Evolutionary conservation across 192 early-diverging fungal genomes (phyloP).

Genomic region (Mortierella alpina): DNA sequence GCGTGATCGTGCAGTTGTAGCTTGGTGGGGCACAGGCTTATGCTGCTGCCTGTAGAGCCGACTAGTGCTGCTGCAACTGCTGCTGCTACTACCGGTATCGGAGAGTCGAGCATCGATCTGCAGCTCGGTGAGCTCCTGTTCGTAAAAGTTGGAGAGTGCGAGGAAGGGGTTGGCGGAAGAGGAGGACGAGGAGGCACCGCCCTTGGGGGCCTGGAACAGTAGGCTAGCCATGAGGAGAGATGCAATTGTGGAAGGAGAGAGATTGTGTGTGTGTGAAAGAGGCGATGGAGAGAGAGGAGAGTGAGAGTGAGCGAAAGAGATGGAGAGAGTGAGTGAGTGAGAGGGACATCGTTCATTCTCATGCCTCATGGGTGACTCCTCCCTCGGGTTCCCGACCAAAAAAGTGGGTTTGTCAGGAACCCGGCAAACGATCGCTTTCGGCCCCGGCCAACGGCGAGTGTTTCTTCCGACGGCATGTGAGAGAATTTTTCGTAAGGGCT

Average conservation of each 20-base stretch:
- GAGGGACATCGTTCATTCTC: no score
- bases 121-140: slow-evolving; percentile 35
- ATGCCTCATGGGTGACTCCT: no score
- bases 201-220: slow-evolving; percentile 37
- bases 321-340: neutral
- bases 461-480: no score
- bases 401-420: neutral
- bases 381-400: no score
- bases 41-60: slow-evolving; percentile 17
- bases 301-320: neutral
- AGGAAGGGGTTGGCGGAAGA: slow-evolving; percentile 29
- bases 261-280: neutral
- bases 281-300: neutral
- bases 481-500: no score
- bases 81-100: neutral
- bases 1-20: neutral
- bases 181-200: slow-evolving; percentile 11
- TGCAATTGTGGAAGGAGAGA: neutral
- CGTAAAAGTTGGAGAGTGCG: slow-evolving; percentile 44
- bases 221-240: slow-evolving; percentile 17
- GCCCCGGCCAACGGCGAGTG: slow-evolving; percentile 10
- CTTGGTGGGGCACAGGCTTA: neutral
- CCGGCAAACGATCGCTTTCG: neutral
- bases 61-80: neutral
- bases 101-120: slow-evolving; percentile 22